Base-by-base conservation (phyloP, 306 rosid genomes). In the apple (Malus domestica) region DNA sequence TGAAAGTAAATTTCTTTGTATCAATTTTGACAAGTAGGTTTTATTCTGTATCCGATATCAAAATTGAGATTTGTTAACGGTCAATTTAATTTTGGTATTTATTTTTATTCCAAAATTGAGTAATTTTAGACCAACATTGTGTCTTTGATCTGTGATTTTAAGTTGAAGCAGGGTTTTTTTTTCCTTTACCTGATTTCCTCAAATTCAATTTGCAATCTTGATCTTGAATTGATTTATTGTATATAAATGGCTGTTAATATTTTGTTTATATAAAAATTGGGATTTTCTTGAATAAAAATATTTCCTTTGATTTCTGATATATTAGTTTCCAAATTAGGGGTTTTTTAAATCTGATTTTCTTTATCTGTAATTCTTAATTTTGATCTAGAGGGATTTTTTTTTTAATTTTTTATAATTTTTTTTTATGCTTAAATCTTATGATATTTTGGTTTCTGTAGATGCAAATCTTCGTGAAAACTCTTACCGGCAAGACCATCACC, bases 381-480 rank as follows among this genome's bases (percentile, higher is more conserved):
- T 5, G 6, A 20, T 18, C 10, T 22, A 0, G 3, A 16, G 9
- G 61, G 4, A 6, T 4, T 55, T 18, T 8, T 19, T 16, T 18
- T 3, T 30, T 30, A 27, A 1, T 27, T 27, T 27, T 2, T 27
- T 27, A 27, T 25, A 25, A 25, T 25, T 1, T 25, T 27, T 27
- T 5, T 59, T 51, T 67, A 70, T 9, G 1, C 11, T 13, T 15
- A 12, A 12, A 5, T 1, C 35, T 44, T 15, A 52, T 76, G 54
- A n/a, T 16, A 11, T 74, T 62, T 4, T 75, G 62, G 7, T 10
- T 12, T 1, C 1, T 65, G n/a, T 35, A 88, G 93, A 88, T 88
- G 93, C 93, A 86, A 78, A 88, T 88, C 68, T 86, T 76, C 27
- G 79, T 81, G 62, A 81, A 82, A 51, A 82, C 85, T 67, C 82